Evolutionary conservation across 176 grass and related monocot genomes (phyloP).

Genomic region (Oryza officinalis): DNA sequence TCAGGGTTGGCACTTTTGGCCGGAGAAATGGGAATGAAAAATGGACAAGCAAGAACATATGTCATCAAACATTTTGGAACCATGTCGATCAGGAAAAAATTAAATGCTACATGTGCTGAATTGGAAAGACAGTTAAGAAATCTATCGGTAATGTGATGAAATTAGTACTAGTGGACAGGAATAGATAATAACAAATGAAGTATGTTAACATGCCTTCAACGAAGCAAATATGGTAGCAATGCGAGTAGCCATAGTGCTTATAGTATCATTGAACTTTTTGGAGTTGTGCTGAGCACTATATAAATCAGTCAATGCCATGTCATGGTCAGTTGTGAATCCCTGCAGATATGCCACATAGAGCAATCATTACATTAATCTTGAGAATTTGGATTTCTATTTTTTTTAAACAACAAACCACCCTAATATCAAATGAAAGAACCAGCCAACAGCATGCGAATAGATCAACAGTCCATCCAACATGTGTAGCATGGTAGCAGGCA

Average conservation of each 20-base stretch:
- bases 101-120: neutral
- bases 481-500: neutral
- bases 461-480: neutral
- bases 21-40: neutral
- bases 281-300: conserved; percentile 62
- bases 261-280: conserved; percentile 62
- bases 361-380: conserved; percentile 6
- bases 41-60: conserved; percentile 15
- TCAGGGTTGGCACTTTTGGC: neutral
- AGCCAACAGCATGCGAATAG: conserved; percentile 8
- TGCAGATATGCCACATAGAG: conserved; percentile 36
- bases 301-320: conserved; percentile 74
- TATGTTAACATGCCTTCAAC: conserved; percentile 61
- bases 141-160: conserved; percentile 3
- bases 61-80: neutral
- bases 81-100: neutral
- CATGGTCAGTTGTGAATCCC: conserved; percentile 95
- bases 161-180: neutral
- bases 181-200: conserved; percentile 29
- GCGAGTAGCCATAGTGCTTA: conserved; percentile 79
- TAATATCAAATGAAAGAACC: conserved; percentile 6
- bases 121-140: neutral
- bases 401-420: neutral
- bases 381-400: neutral
- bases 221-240: conserved; percentile 90